phyloP scores from a whole-genome alignment of 1,284 basidiomycete species.

The Pascua sp. region DNA sequence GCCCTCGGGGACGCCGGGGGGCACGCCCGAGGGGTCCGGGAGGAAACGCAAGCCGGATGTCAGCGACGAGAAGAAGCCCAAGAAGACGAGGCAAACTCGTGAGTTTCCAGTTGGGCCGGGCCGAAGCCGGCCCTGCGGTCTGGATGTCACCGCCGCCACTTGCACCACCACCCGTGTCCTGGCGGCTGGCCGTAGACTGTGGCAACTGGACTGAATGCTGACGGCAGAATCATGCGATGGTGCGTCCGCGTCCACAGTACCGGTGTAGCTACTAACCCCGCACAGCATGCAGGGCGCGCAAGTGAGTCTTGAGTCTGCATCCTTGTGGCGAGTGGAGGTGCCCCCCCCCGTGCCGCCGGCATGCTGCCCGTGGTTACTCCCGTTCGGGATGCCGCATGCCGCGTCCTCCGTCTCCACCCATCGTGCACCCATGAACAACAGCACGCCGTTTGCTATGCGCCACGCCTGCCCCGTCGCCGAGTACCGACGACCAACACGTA shows the following conservation, averaged over 20 bases:
- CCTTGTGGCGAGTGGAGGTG: too few species aligned
- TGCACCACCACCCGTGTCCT: neutral
- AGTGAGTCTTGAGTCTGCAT: slow-evolving; percentile 29
- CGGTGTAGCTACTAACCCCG: slow-evolving; percentile 6
- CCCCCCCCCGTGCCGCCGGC: too few species aligned
- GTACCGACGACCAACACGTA: neutral
- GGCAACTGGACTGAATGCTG: neutral
- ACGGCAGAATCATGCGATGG: slow-evolving; percentile 42
- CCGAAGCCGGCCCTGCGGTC: too few species aligned
- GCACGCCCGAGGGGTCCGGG: too few species aligned
- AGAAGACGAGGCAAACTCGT: slow-evolving; percentile 47
- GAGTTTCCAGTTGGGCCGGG: slow-evolving; percentile 19
- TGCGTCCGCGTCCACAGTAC: slow-evolving; percentile 26
- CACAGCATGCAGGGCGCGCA: slow-evolving; percentile 43
- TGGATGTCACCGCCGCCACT: neutral
- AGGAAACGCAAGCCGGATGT: neutral
- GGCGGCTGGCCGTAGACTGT: too few species aligned
- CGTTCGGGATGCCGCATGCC: too few species aligned
- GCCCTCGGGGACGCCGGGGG: too few species aligned
- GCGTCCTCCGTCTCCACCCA: too few species aligned
- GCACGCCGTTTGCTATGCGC: too few species aligned
- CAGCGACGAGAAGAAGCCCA: slow-evolving; percentile 24
- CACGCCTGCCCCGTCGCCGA: neutral
- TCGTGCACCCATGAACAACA: too few species aligned
- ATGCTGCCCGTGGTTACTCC: too few species aligned